Base-by-base conservation (phyloP, 441 rosid species). In the Aleurites moluccanus region DNA sequence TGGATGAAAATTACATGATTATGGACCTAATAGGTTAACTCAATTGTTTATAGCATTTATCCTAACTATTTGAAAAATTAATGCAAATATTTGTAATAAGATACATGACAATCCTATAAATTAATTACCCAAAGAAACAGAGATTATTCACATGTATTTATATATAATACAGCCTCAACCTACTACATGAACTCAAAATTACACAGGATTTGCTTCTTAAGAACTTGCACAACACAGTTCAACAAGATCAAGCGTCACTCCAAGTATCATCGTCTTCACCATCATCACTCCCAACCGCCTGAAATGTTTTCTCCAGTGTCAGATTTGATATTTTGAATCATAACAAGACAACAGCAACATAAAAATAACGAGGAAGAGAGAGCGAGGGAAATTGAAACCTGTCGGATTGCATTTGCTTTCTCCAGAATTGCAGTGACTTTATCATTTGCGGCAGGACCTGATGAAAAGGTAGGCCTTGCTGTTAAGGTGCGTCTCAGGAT, bases 381-480 rank as follows among this genome's bases (percentile, higher is more conserved):
- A 27, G 53, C 61, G 55, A 64, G 74, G 42, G 73, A 25, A 60
- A 62, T 13, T 42, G 10, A 30, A 80, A 92, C 99, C 96, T 91
- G 98, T 73, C 98, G 94, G 76, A 95, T 92, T 20, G 98, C 94
- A 83, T 81, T 90, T 69, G 99, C 98, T 85, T 95, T 95, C 90
- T 91, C 86, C 81, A 95, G 71, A 72, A 92, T 92, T 47, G 92
- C 97, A 13, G 88, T 85, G 80, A 92, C 92, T 75, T 88, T 88
- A 75, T 80, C 81, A 74, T 84, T 92, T 68, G 90, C 74, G 13
- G 80, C 44, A 30, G 84, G 80, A 33, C 82, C 86, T 33, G 87
- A 59, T 38, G 88, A 33, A 63, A 81, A 53, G 23, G 79, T 44
- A 21, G 90, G 84, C 75, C 81, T 87, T 35, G 78, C 78, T 73